A percentile compares a stretch with the other conserved stretches of the same genome.
Conservation (phyloP, 441 rosid genomes). For the Croton laevigatus region DNA sequence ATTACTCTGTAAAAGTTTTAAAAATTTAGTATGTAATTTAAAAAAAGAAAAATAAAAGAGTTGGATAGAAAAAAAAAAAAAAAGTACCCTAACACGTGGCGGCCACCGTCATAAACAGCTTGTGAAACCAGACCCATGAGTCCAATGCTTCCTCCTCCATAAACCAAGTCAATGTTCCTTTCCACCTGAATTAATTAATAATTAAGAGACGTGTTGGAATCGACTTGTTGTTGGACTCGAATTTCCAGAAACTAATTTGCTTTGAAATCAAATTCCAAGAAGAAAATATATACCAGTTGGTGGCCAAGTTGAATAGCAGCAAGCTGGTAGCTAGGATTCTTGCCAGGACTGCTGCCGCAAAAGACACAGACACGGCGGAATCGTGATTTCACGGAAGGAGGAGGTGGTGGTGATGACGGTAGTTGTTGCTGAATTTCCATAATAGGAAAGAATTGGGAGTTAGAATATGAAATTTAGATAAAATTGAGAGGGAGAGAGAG, state of each 20-base stretch:
- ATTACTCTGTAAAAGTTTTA: constrained; percentile 67
- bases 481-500: background rate
- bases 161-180: constrained; percentile 89
- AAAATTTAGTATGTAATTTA: background rate
- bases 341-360: constrained; percentile 94
- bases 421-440: constrained; percentile 43
- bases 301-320: constrained; percentile 82
- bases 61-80: too few species aligned
- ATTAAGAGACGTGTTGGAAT: background rate
- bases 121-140: constrained; percentile 92
- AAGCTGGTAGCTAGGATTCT: constrained; percentile 71
- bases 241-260: too few species aligned
- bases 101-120: constrained; percentile 89
- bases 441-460: constrained; percentile 5
- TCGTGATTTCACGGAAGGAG: constrained; percentile 45
- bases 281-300: constrained; percentile 53
- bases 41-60: too few species aligned
- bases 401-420: too few species aligned
- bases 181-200: constrained; percentile 42
- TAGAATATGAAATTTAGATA: background rate
- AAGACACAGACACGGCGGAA: constrained; percentile 90
- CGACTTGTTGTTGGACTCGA: background rate
- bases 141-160: constrained; percentile 98
- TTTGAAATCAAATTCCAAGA: too few species aligned
- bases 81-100: constrained; percentile 87